Evolutionary conservation across 1,284 basidiomycete genomes (phyloP).

Genomic region (Veloporphyrellus conicus): DNA sequence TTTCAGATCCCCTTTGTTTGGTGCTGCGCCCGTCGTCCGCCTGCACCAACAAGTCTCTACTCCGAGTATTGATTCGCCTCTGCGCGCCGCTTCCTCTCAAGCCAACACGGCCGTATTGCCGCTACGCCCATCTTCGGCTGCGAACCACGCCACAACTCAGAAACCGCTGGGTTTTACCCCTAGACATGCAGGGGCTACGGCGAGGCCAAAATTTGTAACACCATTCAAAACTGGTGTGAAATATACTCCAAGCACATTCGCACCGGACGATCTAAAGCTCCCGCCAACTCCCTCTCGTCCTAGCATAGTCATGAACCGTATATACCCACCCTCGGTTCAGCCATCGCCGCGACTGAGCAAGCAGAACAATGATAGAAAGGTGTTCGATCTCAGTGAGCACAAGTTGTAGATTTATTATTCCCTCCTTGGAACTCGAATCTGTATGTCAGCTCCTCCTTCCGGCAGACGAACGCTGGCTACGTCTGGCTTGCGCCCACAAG

Average conservation of each 20-base stretch:
- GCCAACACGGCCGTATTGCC: conserved; percentile 16
- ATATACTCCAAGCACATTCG: conserved; percentile 9
- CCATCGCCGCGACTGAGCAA: conserved; percentile 9
- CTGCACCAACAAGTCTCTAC: conserved; percentile 9
- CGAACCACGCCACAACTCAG: conserved; percentile 14
- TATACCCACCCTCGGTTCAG: conserved; percentile 23
- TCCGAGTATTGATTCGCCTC: conserved; percentile 29
- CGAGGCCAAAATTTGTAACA: conserved; percentile 53
- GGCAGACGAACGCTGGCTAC: conserved; percentile 45
- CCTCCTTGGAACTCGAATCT: conserved; percentile 1
- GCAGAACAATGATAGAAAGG: conserved; percentile 14
- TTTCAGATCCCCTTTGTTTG: conserved; percentile 56
- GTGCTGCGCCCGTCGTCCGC: conserved; percentile 14
- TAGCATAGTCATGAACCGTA: conserved; percentile 8
- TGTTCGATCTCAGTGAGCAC: conserved; percentile 50
- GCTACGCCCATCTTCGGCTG: conserved; percentile 14
- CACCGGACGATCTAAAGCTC: not conserved
- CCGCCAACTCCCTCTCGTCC: not conserved
- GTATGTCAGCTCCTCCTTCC: conserved; percentile 37
- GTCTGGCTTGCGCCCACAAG: conserved; percentile 58
- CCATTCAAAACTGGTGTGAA: conserved; percentile 64
- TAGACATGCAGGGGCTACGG: conserved; percentile 23
- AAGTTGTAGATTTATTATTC: not conserved
- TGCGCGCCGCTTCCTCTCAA: conserved; percentile 25
- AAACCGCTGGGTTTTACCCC: conserved; percentile 35